Evolutionary conservation across 306 rosid species (phyloP), one percentile per base, ranked within the genome.

Genomic region (Alnus rubra): DNA sequence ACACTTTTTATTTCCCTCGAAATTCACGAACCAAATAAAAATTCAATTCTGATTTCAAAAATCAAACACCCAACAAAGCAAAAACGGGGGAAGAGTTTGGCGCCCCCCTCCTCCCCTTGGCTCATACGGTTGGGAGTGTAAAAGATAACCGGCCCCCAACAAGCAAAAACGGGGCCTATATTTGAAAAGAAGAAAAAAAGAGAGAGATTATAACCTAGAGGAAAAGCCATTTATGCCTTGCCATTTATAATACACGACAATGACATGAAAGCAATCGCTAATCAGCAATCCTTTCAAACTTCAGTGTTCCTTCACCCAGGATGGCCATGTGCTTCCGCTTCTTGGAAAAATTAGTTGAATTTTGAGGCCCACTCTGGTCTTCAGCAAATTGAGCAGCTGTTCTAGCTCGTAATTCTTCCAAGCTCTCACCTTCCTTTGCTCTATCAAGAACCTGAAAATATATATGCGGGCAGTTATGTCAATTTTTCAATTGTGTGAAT

Each of bases 351-450:
- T 84, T 85, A 0, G 70, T 68, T 9, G 88, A 80, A 78, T 87
- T 84, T 75, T 84, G 90, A 76, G 58, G 64, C 73, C 83, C 96
- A 70, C 74, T 89, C 30, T 83, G 83, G 51, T 85, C 90, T 49
- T 83, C 88, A 39, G 81, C 69, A 69, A 91, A 90, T 78, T 90
- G 99, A 28, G 90, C 88, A 58, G 98, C 92, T 10, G 94, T 86
- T 73, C 91, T 81, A 39, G 93, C 93, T 23, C 94, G 87, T 51
- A 91, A 81, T 75, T 95, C 96, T 65, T 95, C 98, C 85, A 95
- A 82, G 85, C 89, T 93, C 88, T 93, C 99, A 1, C 90, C 90
- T 89, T 91, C 99, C 73, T 91, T 96, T 1, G 99, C 99, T 79
- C 89, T 84, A 91, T 93, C 98, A 39, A 96, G 79, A 69, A 90